Evolutionary conservation across 2,329 filamentous ascomycete species (phyloP), one percentile per base, ranked within the genome.

Genomic region (Aureobasidium sp.): DNA sequence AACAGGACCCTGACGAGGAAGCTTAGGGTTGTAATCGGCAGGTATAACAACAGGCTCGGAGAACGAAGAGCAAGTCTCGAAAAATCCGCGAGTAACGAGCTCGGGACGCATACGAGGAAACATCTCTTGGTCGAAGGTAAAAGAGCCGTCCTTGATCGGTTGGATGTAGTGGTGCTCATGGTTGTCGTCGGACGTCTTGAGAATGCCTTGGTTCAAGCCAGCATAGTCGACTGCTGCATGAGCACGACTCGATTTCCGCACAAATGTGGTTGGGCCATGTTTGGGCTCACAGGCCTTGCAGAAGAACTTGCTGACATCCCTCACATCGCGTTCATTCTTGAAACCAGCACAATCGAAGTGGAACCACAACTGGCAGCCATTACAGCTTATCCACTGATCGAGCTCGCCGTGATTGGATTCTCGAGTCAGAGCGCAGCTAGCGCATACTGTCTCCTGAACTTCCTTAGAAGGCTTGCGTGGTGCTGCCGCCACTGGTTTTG

Each of bases 161-260:
- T 85, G 79, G 61, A 88, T 85, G 69, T 88, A 88, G 68, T 87
- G 85, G 69, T 88, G 85, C 64, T 87, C 84, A 53, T 81, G 75
- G 35, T 82, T 82, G 64, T 88, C 84, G 60, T 83, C 82, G 6
- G 84, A 84, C 1, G 84, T 84, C 70, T 85, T 85, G 58, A 88
- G 76, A 15, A 87, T 79, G 44, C 85, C 85, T 70, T 86, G 82
- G 66, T 88, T 85, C 44, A 88, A 76, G 52, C 85, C 84, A 54
- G 85, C 85, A 71, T 88, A 88, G 69, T 88, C 85, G 63, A 88
- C 86, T 17, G 82, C 81, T 37, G 83, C 84, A 67, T 86, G 83
- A 35, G 84, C 83, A 59, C 85, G 79, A 50, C 81, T 79, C 24
- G 85, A 88, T 69, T 87, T 88, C 64, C 85, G 82, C 49, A 87